phyloP scores from a whole-genome alignment of 768 basidiomycete genomes.

The Suillus clintonianus region DNA sequence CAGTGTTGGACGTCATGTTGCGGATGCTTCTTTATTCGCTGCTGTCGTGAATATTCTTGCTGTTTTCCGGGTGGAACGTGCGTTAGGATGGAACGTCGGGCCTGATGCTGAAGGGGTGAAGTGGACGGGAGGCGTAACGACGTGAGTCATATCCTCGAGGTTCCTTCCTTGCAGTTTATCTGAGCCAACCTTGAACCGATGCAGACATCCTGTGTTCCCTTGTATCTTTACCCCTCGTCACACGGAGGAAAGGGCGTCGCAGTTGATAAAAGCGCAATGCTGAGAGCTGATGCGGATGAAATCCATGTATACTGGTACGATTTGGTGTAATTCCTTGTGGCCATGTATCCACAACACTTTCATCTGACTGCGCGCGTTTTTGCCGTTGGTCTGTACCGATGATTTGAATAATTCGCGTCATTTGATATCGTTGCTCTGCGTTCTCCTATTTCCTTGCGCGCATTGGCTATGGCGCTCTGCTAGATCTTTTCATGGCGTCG shows the following conservation, averaged over 20 bases:
- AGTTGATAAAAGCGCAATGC: neutral
- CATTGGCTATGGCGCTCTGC: too few species aligned
- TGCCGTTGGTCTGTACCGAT: too few species aligned
- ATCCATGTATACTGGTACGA: neutral
- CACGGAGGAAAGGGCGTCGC: neutral
- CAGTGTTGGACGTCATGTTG: constrained; percentile 47
- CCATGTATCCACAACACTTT: neutral
- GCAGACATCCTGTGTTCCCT: constrained; percentile 8
- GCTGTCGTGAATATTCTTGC: constrained; percentile 22
- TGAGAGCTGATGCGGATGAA: neutral
- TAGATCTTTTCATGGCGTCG: too few species aligned
- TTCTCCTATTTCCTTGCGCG: too few species aligned
- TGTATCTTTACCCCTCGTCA: constrained; percentile 6
- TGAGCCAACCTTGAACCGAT: neutral
- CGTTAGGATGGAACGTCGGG: constrained; percentile 17
- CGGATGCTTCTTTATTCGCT: constrained; percentile 38
- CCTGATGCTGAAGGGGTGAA: constrained; percentile 20
- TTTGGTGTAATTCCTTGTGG: neutral
- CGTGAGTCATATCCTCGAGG: constrained; percentile 14
- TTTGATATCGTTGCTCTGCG: too few species aligned
- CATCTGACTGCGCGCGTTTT: too few species aligned
- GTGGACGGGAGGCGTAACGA: constrained; percentile 21
- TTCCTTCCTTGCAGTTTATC: neutral
- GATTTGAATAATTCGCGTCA: too few species aligned
- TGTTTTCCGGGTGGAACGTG: constrained; percentile 15